Conservation (phyloP, 306 rosid species). For the Dalbergia cultrata region DNA sequence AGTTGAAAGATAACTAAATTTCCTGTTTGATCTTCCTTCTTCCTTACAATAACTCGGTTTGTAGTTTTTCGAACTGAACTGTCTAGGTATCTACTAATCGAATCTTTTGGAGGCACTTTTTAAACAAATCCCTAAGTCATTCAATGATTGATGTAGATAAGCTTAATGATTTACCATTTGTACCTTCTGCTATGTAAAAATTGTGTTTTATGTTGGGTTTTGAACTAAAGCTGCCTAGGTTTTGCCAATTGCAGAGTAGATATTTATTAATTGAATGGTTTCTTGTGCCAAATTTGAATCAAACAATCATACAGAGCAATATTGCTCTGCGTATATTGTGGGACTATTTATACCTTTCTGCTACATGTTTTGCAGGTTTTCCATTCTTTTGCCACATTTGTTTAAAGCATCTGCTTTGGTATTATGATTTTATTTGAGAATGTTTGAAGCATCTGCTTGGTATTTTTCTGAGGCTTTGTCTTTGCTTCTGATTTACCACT, state of each 20-base stretch:
- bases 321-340: slow-evolving; percentile 1
- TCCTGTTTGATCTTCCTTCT: neutral
- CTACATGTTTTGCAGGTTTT: neutral
- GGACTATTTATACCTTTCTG: slow-evolving; percentile 3
- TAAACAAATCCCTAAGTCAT: neutral
- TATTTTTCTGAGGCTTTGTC: neutral
- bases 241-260: neutral
- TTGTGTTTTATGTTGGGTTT: slow-evolving; percentile 27
- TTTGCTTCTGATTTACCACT: slow-evolving; percentile 3
- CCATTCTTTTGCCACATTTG: neutral
- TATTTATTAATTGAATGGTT: slow-evolving; percentile 22
- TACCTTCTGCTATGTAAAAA: neutral
- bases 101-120: slow-evolving; percentile 7
- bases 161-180: slow-evolving; percentile 14
- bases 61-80: slow-evolving; percentile 16
- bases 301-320: neutral
- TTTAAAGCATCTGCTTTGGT: neutral
- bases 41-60: neutral
- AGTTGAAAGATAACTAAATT: slow-evolving; percentile 3
- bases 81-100: slow-evolving; percentile 8
- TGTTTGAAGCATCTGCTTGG: neutral
- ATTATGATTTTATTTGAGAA: neutral
- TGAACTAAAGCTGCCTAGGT: slow-evolving; percentile 27
- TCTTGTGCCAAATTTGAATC: neutral
- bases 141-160: slow-evolving; percentile 23